Evolutionary conservation across 495 filamentous ascomycete species (phyloP), one percentile per base, ranked within the genome.

Genomic region (Lasiosphaeriaceae sp.): DNA sequence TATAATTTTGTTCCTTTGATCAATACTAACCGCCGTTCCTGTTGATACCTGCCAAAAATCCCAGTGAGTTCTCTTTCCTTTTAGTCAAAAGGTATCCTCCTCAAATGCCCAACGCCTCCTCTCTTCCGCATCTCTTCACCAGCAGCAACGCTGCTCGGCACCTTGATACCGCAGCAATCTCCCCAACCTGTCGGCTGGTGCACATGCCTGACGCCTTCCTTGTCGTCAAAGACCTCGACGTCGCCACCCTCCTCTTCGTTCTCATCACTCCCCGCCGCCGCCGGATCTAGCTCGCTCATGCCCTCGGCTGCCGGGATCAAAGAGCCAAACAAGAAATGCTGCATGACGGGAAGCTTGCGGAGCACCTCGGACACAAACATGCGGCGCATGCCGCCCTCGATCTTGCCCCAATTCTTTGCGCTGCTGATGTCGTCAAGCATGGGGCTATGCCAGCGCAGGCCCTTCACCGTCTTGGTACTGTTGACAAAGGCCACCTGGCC

Each of bases 141-240:
- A 14, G 94, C 95, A 24, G 90, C 94, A 60, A 97, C 80, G 45
- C 88, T 90, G 66, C 92, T 95, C 12, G 95, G 94, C 16, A 99
- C 92, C 73, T 96, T 95, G 74, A 99, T 99, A 35, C 94, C 95
- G 65, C 94, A 99, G 72, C 95, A 99, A 67, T 99, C 95, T 1
- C 95, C 95, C 86, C 94, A 99, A 56, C 84, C 86, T 49, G 74
- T 81, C 52, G 66, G 65, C 60, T 80, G 76, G 67, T 93, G 90
- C 31, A 76, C 66, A 55, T 87, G 83, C 71, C 93, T 86, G 41
- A 74, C 82, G 67, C 83, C 83, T 1, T 85, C 80, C 56, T 85
- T 81, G 35, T 84, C 77, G 73, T 83, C 83, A 51, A 67, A 72
- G 21, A 86, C 79, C 39, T 81, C 73, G 7, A 81, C 71, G 54